Percentiles rank a stretch among this genome's conserved stretches.
Conservation (phyloP, 768 basidiomycete genomes). For the Auricularia sp. region DNA sequence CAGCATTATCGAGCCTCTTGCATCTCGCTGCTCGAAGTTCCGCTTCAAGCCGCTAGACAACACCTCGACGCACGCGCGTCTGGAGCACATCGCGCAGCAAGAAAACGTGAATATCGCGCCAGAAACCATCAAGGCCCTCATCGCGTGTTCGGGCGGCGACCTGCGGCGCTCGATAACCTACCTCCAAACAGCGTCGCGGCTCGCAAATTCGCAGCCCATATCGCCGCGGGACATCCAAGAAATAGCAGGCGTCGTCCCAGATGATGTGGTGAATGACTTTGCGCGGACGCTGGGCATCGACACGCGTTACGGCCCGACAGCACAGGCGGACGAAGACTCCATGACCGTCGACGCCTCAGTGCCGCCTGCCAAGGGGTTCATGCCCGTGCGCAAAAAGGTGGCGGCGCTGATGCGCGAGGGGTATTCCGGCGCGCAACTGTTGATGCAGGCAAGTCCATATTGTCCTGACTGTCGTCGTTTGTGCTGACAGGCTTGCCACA, state of each 20-base stretch:
- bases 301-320: conserved; percentile 19
- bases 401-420: conserved; percentile 75
- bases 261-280: conserved; percentile 56
- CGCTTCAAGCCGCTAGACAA: conserved; percentile 90
- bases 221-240: conserved; percentile 79
- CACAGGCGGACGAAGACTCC: conserved; percentile 32
- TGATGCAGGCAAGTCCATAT: conserved; percentile 61
- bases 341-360: conserved; percentile 34
- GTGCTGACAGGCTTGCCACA: conserved; percentile 22
- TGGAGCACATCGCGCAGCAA: conserved; percentile 67
- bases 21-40: conserved; percentile 98
- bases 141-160: conserved; percentile 79
- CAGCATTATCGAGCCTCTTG: conserved; percentile 96
- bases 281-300: conserved; percentile 68
- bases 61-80: conserved; percentile 59
- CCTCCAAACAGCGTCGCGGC: conserved; percentile 86
- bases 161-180: conserved; percentile 96
- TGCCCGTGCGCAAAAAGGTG: conserved; percentile 58
- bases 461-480: neutral
- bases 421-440: conserved; percentile 82
- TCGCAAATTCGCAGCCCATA: conserved; percentile 73
- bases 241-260: conserved; percentile 92
- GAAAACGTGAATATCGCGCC: conserved; percentile 56
- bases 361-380: conserved; percentile 37
- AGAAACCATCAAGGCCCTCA: conserved; percentile 49